Conservation (phyloP, 129 eudicot genomes). For the Logfia minima region DNA sequence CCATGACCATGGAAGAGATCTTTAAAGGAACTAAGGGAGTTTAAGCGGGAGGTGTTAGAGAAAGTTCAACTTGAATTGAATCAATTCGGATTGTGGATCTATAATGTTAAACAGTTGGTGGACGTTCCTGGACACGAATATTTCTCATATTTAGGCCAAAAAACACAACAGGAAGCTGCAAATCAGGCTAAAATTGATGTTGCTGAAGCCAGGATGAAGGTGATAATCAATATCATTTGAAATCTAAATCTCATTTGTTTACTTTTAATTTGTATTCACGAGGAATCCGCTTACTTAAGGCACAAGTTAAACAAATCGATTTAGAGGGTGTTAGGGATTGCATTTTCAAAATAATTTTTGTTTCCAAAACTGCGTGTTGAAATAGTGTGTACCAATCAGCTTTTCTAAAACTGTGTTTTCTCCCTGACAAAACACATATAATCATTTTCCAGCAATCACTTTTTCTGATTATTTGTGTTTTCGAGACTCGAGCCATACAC, state of each 20-base stretch:
- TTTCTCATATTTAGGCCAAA: slow-evolving; percentile 59
- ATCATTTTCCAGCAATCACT: no score
- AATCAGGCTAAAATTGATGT: slow-evolving; percentile 60
- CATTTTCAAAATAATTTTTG: no score
- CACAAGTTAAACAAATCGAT: no score
- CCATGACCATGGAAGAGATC: slow-evolving; percentile 68
- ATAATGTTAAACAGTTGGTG: slow-evolving; percentile 56
- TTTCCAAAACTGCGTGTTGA: no score
- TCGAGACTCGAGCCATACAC: no score
- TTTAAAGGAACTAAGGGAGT: slow-evolving; percentile 50
- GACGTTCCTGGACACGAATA: slow-evolving; percentile 65
- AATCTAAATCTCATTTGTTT: neutral
- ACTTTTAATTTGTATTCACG: neutral
- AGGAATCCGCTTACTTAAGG: no score
- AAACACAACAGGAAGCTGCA: slow-evolving; percentile 62
- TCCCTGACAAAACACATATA: no score
- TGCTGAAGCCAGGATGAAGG: slow-evolving; percentile 55
- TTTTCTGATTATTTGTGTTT: no score
- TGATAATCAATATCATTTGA: neutral
- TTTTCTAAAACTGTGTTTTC: no score
- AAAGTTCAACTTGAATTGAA: slow-evolving; percentile 53
- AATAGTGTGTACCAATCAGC: no score
- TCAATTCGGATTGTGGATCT: slow-evolving; percentile 55
- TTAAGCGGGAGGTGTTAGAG: slow-evolving; percentile 49
- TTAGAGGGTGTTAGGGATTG: no score